These are phyloP conservation scores for Salisapilia sapeloensis DNA, from an alignment of 352 stramenopile genomes.

Conservation along the genomic window DNA sequence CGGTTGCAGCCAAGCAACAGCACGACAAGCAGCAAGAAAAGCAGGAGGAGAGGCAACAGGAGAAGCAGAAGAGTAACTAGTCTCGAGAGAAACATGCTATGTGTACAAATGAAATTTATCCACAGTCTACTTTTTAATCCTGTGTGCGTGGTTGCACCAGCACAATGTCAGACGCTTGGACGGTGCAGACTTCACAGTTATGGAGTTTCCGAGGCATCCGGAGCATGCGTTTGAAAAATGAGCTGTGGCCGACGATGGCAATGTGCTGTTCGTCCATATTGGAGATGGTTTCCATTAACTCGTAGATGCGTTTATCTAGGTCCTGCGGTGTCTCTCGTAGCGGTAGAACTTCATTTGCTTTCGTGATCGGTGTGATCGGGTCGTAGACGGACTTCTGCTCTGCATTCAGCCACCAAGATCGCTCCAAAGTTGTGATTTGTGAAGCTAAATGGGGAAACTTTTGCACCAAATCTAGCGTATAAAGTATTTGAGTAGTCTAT, in stretches of 20 bases:
- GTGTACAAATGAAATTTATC: too few relatives aligned
- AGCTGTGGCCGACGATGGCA: conserved; percentile 63
- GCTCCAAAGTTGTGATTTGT: conserved; percentile 27
- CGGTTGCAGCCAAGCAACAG: too few relatives aligned
- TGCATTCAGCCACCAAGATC: conserved; percentile 46
- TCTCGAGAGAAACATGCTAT: too few relatives aligned
- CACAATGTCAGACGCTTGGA: conserved; percentile 11
- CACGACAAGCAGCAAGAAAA: too few relatives aligned
- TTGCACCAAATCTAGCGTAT: too few relatives aligned
- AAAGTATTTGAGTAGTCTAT: too few relatives aligned
- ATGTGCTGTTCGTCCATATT: conserved; percentile 52
- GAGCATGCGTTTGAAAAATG: conserved; percentile 76
- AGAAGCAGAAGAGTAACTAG: too few relatives aligned
- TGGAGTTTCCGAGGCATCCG: conserved; percentile 55
- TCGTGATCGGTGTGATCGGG: conserved; percentile 11
- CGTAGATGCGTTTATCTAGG: conserved; percentile 43
- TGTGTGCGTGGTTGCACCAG: background rate
- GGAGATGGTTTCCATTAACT: conserved; percentile 31
- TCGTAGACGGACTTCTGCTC: conserved; percentile 7
- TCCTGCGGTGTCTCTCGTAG: conserved; percentile 38
- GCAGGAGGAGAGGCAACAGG: too few relatives aligned
- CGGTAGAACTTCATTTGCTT: conserved; percentile 23
- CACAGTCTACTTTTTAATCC: too few relatives aligned
- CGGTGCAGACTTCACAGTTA: conserved; percentile 66
- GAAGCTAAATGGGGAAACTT: too few relatives aligned